These are phyloP conservation scores for Penicillium sp. DNA, from an alignment of 2,329 filamentous ascomycete genomes.

Conservation along the genomic window DNA sequence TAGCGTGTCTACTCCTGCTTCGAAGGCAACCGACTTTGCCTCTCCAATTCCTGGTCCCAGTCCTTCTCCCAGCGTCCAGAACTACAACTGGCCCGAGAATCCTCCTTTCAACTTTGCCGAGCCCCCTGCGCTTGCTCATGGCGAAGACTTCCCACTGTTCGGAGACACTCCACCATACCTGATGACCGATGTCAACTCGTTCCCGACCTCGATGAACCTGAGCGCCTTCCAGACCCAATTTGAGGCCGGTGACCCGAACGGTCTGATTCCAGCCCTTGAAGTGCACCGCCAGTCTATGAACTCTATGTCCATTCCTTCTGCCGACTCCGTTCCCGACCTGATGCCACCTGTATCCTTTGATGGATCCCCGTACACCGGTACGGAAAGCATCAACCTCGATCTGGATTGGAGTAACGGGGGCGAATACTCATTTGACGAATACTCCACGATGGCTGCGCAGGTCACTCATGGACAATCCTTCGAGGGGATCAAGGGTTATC, in stretches of 20 bases:
- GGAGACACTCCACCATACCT: slow-evolving; percentile 23
- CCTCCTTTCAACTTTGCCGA: slow-evolving; percentile 31
- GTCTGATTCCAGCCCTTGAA: slow-evolving; percentile 26
- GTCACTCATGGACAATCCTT: slow-evolving; percentile 8
- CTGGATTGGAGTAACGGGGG: slow-evolving; percentile 27
- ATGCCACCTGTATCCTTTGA: slow-evolving; percentile 22
- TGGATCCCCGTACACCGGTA: slow-evolving; percentile 24
- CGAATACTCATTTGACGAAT: slow-evolving; percentile 20
- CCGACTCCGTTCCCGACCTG: slow-evolving; percentile 24
- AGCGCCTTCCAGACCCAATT: slow-evolving; percentile 31
- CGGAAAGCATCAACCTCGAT: slow-evolving; percentile 24
- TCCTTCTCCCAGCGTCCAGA: slow-evolving; percentile 27
- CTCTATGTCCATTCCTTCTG: slow-evolving; percentile 22
- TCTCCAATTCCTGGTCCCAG: slow-evolving; percentile 45
- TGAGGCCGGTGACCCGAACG: slow-evolving; percentile 28
- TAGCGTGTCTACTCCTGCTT: slow-evolving; percentile 62
- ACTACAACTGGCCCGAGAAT: slow-evolving; percentile 15
- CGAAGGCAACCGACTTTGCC: slow-evolving; percentile 54
- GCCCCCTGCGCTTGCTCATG: slow-evolving; percentile 19
- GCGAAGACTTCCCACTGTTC: slow-evolving; percentile 30
- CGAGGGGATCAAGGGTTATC: slow-evolving; percentile 18
- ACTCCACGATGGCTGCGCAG: slow-evolving; percentile 28
- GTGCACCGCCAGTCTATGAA: slow-evolving; percentile 29
- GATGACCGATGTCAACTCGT: slow-evolving; percentile 21
- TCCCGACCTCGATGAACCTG: slow-evolving; percentile 26